Evolutionary conservation across 2,329 filamentous ascomycete genomes (phyloP), one percentile per base, ranked within the genome.

Genomic region (Fusarium pseudograminearum): DNA sequence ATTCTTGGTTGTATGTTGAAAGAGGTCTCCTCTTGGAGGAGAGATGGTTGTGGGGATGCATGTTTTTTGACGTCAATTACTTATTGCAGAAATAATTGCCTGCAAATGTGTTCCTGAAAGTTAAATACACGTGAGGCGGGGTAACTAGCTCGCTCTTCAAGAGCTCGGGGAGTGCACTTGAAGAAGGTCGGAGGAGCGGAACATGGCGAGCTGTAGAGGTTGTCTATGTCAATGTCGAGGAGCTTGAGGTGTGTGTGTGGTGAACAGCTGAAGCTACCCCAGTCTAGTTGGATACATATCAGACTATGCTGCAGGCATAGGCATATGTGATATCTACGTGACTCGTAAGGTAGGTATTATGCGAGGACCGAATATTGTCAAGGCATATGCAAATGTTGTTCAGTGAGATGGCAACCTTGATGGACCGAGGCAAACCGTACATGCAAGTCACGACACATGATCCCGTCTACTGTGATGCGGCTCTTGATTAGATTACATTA

Each of bases 111-210:
- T 46, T 65, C 33, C 52, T 45, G 57, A 48, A 58, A 45, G 44
- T 48, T 44, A 31, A 47, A 58, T 34, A 36, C 68, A 69, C 54
- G 61, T 62, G 65, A 52, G 67, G 68, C 61, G 68, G 65, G 61
- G 69, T 56, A 56, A 51, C 44, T 59, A 48, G 47, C 36, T 55
- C 22, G 33, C 24, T 14, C 24, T 46, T 63, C 36, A 20, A 38
- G 34, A 65, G 60, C 60, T 57, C 47, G 60, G 50, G 36, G 60
- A 66, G 67, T 65, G 68, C 54, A 31, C 31, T 30, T 41, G 15
- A 33, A 42, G 20, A 58, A 44, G 18, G 18, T 38, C 61, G 62
- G 61, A 51, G 61, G 48, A 72, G 38, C 44, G 65, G 61, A 72
- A 62, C 40, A 47, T 55, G 31, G 51, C 18, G 26, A 50, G 60